These are phyloP conservation scores for Carnegiea gigantea DNA, from an alignment of 179 eudicot genomes.

Conservation along the genomic window DNA sequence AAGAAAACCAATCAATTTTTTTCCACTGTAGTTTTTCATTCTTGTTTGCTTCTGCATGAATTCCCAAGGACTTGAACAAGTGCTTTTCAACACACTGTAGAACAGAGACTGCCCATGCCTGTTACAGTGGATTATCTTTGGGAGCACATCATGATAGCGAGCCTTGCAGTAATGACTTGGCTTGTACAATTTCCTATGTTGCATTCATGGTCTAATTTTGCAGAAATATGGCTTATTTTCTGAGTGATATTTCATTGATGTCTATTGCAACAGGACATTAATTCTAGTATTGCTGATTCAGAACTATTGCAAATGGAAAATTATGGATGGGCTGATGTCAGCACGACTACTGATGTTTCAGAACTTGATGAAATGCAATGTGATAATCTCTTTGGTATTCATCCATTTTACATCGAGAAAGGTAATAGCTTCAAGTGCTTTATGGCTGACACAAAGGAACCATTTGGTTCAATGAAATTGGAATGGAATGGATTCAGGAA, in stretches of 20 bases:
- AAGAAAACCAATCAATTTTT: background rate
- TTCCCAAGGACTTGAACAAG: background rate
- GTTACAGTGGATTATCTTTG: background rate
- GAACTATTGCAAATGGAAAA: slow-evolving; percentile 38
- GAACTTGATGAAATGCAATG: slow-evolving; percentile 44
- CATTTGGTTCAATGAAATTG: too few relatives aligned
- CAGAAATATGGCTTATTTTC: background rate
- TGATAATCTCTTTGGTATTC: slow-evolving; percentile 68
- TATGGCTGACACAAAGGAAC: background rate
- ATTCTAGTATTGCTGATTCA: slow-evolving; percentile 29
- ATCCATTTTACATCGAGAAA: slow-evolving; percentile 79
- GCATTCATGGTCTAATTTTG: background rate
- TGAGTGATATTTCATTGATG: slow-evolving; percentile 4
- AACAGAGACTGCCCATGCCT: too few relatives aligned
- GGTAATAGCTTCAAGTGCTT: slow-evolving; percentile 35
- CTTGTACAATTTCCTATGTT: background rate
- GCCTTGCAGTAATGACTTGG: background rate
- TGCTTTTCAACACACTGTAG: background rate
- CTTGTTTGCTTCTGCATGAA: background rate
- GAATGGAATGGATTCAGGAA: too few relatives aligned
- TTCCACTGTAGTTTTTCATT: background rate
- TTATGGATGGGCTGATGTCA: slow-evolving; percentile 69
- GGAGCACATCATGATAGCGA: background rate
- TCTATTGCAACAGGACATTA: slow-evolving; percentile 37
- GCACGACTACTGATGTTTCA: slow-evolving; percentile 21